Evolutionary conservation across 1,284 basidiomycete species (phyloP).

Genomic region (Kalmanozyma brasiliensis): DNA sequence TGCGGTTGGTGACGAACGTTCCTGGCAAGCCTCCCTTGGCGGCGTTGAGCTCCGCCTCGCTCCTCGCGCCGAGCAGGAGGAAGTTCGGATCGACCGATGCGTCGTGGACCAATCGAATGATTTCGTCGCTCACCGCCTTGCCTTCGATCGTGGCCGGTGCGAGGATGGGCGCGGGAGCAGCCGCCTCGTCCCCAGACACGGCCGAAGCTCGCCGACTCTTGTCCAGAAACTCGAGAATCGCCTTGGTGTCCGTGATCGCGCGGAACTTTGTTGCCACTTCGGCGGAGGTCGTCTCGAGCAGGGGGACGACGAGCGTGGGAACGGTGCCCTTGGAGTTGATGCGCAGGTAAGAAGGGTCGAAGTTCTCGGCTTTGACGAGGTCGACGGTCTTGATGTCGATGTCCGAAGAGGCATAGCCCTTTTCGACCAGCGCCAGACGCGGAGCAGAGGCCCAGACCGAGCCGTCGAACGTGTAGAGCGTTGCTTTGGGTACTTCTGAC

Average conservation of each 20-base stretch:
- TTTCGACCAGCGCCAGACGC: constrained; percentile 50
- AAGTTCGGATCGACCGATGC: constrained; percentile 71
- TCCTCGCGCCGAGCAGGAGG: constrained; percentile 67
- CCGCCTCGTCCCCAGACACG: constrained; percentile 75
- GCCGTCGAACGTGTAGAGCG: constrained; percentile 53
- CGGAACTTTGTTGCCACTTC: constrained; percentile 83
- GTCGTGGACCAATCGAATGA: constrained; percentile 77
- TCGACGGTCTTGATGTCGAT: constrained; percentile 60
- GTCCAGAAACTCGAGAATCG: constrained; percentile 78
- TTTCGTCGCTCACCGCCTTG: constrained; percentile 72
- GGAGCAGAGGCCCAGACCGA: constrained; percentile 56
- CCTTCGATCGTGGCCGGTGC: constrained; percentile 83
- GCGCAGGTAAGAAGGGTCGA: constrained; percentile 76
- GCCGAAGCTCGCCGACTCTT: constrained; percentile 32
- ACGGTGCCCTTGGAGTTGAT: constrained; percentile 86
- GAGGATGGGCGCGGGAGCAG: constrained; percentile 80
- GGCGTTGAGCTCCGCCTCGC: constrained; percentile 64
- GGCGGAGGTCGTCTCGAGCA: constrained; percentile 76
- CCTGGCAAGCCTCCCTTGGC: constrained; percentile 68
- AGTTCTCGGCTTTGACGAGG: constrained; percentile 72
- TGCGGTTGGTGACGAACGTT: constrained; percentile 70
- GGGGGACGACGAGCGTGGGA: constrained; percentile 83
- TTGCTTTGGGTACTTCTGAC: constrained; percentile 47
- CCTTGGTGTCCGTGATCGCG: constrained; percentile 81
- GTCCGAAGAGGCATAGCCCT: constrained; percentile 53